Conservation (phyloP, 2,329 filamentous ascomycete genomes). For the Exserohilum rostratum region DNA sequence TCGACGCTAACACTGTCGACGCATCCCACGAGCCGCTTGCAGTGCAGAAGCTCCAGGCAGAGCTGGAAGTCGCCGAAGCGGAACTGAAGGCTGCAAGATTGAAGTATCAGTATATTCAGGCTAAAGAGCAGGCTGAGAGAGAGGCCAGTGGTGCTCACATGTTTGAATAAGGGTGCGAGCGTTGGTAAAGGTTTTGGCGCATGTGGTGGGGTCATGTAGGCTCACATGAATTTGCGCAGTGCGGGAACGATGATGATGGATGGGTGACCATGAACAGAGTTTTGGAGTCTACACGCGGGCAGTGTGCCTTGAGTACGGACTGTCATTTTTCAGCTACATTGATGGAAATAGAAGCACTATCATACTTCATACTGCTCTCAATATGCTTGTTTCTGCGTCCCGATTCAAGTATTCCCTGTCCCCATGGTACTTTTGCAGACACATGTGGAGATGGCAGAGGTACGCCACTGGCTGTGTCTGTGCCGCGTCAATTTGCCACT, state of each 20-base stretch:
- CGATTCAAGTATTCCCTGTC: too few relatives aligned
- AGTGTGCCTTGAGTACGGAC: too few relatives aligned
- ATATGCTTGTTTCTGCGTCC: too few relatives aligned
- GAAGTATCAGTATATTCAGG: conserved; percentile 29
- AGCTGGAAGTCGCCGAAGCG: conserved; percentile 42
- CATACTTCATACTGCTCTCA: too few relatives aligned
- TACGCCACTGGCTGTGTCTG: too few relatives aligned
- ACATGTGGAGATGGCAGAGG: too few relatives aligned
- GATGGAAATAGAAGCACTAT: too few relatives aligned
- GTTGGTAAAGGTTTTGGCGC: neutral
- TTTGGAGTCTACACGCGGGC: too few relatives aligned
- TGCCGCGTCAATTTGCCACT: too few relatives aligned
- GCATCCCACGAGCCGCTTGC: conserved; percentile 26
- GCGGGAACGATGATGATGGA: neutral
- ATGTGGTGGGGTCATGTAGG: neutral
- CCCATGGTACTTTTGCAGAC: too few relatives aligned
- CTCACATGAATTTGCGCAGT: neutral
- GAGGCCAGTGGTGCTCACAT: neutral
- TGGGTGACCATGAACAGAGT: too few relatives aligned
- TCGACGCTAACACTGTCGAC: conserved; percentile 7
- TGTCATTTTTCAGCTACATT: too few relatives aligned
- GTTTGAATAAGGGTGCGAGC: conserved; percentile 2
- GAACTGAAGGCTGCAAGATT: conserved; percentile 36
- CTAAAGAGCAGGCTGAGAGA: conserved; percentile 23
- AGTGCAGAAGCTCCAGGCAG: conserved; percentile 34